Conservation (phyloP, 2,329 filamentous ascomycete species). For the Penicillium griseofulvum region DNA sequence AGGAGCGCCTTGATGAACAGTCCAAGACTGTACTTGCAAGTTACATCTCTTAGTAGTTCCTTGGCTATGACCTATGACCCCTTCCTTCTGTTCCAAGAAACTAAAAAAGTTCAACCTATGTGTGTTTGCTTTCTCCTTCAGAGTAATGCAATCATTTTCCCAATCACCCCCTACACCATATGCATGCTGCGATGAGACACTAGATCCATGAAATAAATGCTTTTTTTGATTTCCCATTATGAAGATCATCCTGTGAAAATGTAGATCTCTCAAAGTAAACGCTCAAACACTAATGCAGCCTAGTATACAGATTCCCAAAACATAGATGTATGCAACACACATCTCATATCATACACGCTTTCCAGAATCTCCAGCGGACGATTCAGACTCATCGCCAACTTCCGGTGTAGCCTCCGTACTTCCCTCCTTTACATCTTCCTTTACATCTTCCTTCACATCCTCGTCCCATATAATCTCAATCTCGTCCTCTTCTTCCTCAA, state of each 20-base stretch:
- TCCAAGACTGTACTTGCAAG: conserved; percentile 49
- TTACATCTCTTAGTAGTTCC: conserved; percentile 44
- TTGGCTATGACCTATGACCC: neutral
- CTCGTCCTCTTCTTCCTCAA: conserved; percentile 14
- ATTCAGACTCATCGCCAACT: neutral
- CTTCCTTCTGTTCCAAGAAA: neutral
- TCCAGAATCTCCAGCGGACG: neutral
- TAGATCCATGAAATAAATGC: conserved; percentile 12
- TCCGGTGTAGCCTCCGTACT: neutral
- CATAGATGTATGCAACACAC: neutral
- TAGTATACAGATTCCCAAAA: neutral
- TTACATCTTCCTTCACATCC: conserved; percentile 8
- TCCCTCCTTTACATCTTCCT: conserved; percentile 1
- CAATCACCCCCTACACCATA: neutral
- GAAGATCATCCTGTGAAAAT: neutral
- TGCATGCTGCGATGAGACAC: conserved; percentile 12
- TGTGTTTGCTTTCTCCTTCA: neutral
- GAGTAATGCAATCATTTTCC: neutral
- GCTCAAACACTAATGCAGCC: neutral
- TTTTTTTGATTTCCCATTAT: conserved; percentile 5
- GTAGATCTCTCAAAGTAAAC: neutral
- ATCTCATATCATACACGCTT: neutral
- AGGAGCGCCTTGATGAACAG: conserved; percentile 66
- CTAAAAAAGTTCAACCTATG: neutral
- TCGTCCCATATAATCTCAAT: conserved; percentile 8